Evolutionary conservation across 306 rosid species (phyloP), one percentile per base, ranked within the genome.

Genomic region (Fragaria ananassa): DNA sequence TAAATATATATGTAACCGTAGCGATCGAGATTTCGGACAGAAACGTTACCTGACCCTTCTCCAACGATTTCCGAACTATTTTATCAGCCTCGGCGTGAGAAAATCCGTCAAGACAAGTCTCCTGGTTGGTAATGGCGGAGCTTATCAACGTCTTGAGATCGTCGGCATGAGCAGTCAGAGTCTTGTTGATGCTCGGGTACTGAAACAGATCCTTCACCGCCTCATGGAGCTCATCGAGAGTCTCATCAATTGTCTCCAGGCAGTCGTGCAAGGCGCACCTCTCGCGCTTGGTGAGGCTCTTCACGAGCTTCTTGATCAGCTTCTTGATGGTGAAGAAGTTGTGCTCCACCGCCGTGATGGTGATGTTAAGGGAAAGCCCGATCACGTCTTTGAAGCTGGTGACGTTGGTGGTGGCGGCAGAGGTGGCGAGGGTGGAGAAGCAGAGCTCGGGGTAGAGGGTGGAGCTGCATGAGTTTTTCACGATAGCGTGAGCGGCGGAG

Each of bases 31-130:
- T 56, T 56, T 2, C 29, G 29, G 4, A 18, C 23, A 64, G 46
- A 17, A 64, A 64, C 3, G 46, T 64, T 44, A 74, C n/a, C 68
- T 84, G 83, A 0, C 96, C 97, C 1, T 71, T 37, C n/a, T 45
- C 19, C 23, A 94, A 53, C 0, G 44, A 84, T 71, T 85, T 73
- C 46, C 97, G 67, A 8, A 90, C 85, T 4, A 4, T 41, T 69
- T 83, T 82, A 45, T 92, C 93, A 0, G 80, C 96, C 0, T 45
- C 69, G 8, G 88, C 91, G 77, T 95, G 90, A 0, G 97, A 92
- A 80, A 95, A 95, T 0, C 98, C 98, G 58, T 95, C 97, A 44
- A 95, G 53, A 80, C 98, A 95, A 45, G 97, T 89, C 27, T 84
- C 91, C 71, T 93, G 98, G 79, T 94, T 88, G 14, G 98, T 95